A percentile compares a stretch with the other conserved stretches of the same genome.
Conservation (phyloP, 129 eudicot genomes). For the Mikania micrantha region DNA sequence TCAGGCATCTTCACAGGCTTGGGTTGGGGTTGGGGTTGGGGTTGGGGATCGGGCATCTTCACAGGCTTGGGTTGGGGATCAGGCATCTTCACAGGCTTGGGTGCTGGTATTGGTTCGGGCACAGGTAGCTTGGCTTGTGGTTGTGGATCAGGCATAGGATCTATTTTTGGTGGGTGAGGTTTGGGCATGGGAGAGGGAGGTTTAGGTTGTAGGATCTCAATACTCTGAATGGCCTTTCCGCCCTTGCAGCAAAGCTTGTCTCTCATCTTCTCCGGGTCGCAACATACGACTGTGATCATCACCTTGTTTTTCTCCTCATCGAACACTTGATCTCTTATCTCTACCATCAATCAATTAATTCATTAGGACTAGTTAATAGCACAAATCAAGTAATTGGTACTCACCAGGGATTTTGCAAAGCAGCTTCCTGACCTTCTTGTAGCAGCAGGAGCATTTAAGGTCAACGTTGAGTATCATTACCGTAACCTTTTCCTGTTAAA, state of each 20-base stretch:
- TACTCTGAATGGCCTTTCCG: conserved; percentile 49
- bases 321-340: conserved; percentile 67
- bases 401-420: conserved; percentile 80
- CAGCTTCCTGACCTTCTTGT: conserved; percentile 65
- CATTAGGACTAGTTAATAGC: too few relatives aligned
- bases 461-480: conserved; percentile 68
- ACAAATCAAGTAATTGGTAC: not conserved
- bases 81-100: conserved; percentile 3
- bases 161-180: too few relatives aligned
- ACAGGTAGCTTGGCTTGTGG: too few relatives aligned
- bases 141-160: not conserved
- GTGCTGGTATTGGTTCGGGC: conserved; percentile 2
- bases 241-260: conserved; percentile 72
- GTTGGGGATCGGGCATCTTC: not conserved
- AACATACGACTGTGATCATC: conserved; percentile 64
- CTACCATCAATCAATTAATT: conserved; percentile 11
- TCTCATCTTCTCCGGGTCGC: conserved; percentile 72
- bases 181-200: too few relatives aligned
- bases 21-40: not conserved
- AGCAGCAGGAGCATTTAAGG: conserved; percentile 66
- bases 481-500: conserved; percentile 31
- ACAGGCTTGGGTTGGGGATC: conserved; percentile 21
- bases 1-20: too few relatives aligned
- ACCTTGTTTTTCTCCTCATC: conserved; percentile 66
- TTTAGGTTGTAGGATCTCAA: conserved; percentile 46